Evolutionary conservation across 768 basidiomycete species (phyloP).

Genomic region (Xerocomellus chrysenteron): DNA sequence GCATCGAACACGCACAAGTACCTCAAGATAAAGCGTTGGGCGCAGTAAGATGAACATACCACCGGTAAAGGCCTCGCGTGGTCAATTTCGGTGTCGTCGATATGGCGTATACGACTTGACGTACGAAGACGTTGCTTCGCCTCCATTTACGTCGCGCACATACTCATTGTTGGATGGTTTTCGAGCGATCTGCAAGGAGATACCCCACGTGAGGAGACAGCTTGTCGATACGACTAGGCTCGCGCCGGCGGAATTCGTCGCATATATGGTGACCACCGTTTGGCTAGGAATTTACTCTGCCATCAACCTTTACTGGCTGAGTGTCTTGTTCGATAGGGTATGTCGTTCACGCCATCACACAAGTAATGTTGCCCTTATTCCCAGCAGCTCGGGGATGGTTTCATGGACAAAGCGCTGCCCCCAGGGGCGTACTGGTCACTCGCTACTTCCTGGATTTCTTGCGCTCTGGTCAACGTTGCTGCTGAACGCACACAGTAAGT

Average conservation of each 20-base stretch:
- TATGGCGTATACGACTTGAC: constrained; percentile 23
- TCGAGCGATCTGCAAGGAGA: background rate
- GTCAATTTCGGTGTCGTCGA: constrained; percentile 12
- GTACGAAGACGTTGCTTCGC: constrained; percentile 15
- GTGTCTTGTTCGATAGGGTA: constrained; percentile 30
- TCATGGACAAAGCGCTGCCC: background rate
- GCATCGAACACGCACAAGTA: background rate
- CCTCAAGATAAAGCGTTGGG: background rate
- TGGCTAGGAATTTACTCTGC: constrained; percentile 36
- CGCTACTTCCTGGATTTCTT: constrained; percentile 30
- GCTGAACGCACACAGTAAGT: constrained; percentile 24
- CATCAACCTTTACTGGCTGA: constrained; percentile 36
- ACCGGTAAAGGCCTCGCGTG: background rate
- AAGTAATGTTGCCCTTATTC: background rate
- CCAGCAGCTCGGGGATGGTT: constrained; percentile 13
- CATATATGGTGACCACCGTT: constrained; percentile 28
- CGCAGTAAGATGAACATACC: background rate
- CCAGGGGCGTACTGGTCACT: constrained; percentile 15
- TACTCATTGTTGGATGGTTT: background rate
- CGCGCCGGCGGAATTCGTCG: constrained; percentile 17
- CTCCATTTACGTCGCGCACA: background rate
- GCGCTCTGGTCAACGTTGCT: constrained; percentile 22
- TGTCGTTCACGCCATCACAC: background rate
- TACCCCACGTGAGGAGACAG: constrained; percentile 2
- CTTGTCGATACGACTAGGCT: constrained; percentile 20